Conservation (phyloP, 2,329 filamentous ascomycete species). For the Colletotrichum graminicola region DNA sequence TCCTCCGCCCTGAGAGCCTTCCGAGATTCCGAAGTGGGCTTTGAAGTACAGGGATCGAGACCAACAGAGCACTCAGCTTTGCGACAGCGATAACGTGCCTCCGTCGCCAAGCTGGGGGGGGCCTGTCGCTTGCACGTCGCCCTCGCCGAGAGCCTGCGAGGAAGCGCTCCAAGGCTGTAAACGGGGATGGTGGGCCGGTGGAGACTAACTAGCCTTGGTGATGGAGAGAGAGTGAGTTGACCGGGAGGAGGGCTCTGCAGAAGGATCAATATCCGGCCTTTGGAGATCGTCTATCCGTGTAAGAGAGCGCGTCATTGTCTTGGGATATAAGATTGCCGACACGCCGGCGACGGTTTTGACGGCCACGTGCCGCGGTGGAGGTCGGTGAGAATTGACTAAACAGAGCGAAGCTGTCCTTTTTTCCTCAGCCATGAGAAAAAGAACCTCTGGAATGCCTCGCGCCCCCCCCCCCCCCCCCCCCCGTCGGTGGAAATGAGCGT, state of each 20-base stretch:
- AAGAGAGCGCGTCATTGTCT: not conserved
- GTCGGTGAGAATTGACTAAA: not conserved
- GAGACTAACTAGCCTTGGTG: constrained; percentile 11
- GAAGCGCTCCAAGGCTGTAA: not conserved
- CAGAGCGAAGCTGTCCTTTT: not conserved
- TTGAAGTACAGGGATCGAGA: no score
- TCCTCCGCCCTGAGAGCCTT: no score
- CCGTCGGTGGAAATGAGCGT: constrained; percentile 18
- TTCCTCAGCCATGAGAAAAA: not conserved
- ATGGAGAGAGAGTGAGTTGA: not conserved
- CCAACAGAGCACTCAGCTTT: no score
- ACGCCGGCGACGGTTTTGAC: not conserved
- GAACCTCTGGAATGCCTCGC: not conserved
- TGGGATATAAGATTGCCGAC: not conserved
- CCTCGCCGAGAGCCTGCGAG: not conserved
- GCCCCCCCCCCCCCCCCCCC: no score
- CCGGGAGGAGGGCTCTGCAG: not conserved
- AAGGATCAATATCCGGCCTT: not conserved
- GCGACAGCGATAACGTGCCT: no score
- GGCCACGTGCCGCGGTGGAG: constrained; percentile 4
- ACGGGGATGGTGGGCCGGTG: constrained; percentile 13
- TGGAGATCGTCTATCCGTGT: not conserved
- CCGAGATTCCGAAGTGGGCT: no score
- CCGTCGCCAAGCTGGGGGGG: no score
- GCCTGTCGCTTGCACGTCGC: not conserved